A percentile compares a stretch with the other conserved stretches of the same genome.
These are phyloP conservation scores for Colletotrichum agaves DNA, from an alignment of 2,329 filamentous ascomycete genomes.

Conservation along the genomic window DNA sequence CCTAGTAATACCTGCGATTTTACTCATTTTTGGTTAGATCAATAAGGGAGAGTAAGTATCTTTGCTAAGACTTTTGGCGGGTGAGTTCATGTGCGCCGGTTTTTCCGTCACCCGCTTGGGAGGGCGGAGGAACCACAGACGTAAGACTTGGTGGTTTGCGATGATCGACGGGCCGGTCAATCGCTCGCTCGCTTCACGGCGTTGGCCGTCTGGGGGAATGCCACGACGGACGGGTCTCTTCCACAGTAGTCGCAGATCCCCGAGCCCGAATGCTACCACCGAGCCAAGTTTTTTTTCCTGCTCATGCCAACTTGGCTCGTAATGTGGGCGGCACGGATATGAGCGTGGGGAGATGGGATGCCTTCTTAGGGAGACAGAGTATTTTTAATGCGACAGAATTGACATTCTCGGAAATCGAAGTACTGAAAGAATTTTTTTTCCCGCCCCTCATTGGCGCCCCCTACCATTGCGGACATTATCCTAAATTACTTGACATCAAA, in stretches of 20 bases:
- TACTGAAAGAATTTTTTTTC: background rate
- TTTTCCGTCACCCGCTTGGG: too few species aligned
- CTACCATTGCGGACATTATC: too few species aligned
- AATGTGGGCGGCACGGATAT: slow-evolving; percentile 25
- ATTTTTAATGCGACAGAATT: slow-evolving; percentile 14
- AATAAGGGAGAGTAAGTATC: too few species aligned
- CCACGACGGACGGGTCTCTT: slow-evolving; percentile 4
- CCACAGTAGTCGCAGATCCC: slow-evolving; percentile 16
- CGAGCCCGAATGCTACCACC: slow-evolving; percentile 12
- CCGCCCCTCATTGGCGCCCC: too few species aligned
- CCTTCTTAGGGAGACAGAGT: background rate
- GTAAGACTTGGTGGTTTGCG: background rate
- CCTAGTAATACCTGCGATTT: too few species aligned
- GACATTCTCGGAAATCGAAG: background rate
- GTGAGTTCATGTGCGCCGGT: too few species aligned
- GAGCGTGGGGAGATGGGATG: slow-evolving; percentile 19
- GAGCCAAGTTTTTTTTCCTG: slow-evolving; percentile 9
- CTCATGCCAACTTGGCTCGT: background rate
- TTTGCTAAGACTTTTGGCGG: too few species aligned
- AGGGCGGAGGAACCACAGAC: background rate
- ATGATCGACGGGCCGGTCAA: slow-evolving; percentile 28
- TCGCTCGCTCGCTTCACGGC: slow-evolving; percentile 22
- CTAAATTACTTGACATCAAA: too few species aligned
- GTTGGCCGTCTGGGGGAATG: slow-evolving; percentile 30
- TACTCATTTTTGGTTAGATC: too few species aligned